Conservation (phyloP, 2,329 filamentous ascomycete species). For the Arthrinium phaeospermum region DNA sequence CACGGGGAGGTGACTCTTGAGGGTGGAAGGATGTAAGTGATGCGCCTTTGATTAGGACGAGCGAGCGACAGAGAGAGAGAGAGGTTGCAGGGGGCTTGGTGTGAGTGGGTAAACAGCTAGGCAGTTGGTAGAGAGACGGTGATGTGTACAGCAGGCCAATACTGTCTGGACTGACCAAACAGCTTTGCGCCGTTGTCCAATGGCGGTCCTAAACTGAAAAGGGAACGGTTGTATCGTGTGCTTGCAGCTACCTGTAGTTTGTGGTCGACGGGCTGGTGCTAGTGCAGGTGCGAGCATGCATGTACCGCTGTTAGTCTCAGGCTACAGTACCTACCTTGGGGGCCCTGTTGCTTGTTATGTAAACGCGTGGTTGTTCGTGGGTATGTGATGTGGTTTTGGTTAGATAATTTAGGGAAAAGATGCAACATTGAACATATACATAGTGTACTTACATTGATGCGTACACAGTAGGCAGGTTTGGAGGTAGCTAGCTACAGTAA, state of each 20-base stretch:
- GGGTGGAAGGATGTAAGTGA: conserved; percentile 7
- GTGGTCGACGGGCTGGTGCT: conserved; percentile 14
- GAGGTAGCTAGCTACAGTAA: neutral
- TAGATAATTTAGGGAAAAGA: neutral
- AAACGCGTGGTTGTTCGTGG: neutral
- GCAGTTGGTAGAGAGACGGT: conserved; percentile 15
- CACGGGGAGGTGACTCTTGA: conserved; percentile 8
- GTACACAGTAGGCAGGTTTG: neutral
- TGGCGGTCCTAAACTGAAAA: neutral
- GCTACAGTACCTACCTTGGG: neutral
- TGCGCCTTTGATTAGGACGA: conserved; percentile 8
- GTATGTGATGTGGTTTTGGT: neutral
- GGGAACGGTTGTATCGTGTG: conserved; percentile 9
- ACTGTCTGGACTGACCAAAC: conserved; percentile 12
- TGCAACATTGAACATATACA: neutral
- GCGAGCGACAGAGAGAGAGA: neutral
- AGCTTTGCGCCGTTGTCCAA: conserved; percentile 13
- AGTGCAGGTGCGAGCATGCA: conserved; percentile 15
- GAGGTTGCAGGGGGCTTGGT: conserved; percentile 4
- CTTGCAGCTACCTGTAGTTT: conserved; percentile 3
- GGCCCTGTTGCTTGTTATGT: neutral
- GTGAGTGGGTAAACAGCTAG: conserved; percentile 15
- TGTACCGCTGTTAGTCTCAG: conserved; percentile 8
- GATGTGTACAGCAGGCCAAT: conserved; percentile 17
- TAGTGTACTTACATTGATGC: neutral